These are phyloP conservation scores for Mycena amicta DNA, from an alignment of 768 basidiomycete genomes.

Conservation along the genomic window DNA sequence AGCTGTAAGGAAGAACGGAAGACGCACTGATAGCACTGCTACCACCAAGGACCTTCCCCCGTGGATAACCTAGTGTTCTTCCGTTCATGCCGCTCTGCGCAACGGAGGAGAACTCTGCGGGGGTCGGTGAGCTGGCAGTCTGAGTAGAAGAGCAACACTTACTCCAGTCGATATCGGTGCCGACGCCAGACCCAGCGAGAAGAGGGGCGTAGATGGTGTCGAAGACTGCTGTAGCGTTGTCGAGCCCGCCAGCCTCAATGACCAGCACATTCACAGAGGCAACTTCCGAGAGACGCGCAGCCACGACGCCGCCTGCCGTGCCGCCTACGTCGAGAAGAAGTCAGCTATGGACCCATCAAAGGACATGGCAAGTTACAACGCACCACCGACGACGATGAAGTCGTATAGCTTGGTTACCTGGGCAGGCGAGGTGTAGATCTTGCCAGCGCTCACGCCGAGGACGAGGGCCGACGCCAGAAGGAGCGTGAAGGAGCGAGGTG, in stretches of 20 bases:
- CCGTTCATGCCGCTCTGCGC: slow-evolving; percentile 29
- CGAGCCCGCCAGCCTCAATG: slow-evolving; percentile 36
- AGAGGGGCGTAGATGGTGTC: slow-evolving; percentile 9
- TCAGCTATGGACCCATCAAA: not conserved
- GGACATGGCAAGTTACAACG: not conserved
- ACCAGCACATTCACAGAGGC: slow-evolving; percentile 41
- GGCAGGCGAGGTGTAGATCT: slow-evolving; percentile 2
- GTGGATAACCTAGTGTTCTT: slow-evolving; percentile 26
- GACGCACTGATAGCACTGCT: slow-evolving; percentile 32
- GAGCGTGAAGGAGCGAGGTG: not conserved
- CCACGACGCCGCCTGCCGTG: slow-evolving; percentile 39
- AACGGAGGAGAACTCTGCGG: slow-evolving; percentile 27
- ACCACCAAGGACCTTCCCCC: slow-evolving; percentile 34
- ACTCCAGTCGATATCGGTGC: slow-evolving; percentile 26
- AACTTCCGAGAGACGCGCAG: slow-evolving; percentile 45
- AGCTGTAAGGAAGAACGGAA: not conserved
- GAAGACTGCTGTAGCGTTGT: slow-evolving; percentile 5
- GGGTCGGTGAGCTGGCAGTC: not conserved
- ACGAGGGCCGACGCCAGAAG: not conserved
- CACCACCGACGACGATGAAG: slow-evolving; percentile 17
- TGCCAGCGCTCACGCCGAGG: not conserved
- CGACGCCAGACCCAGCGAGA: slow-evolving; percentile 1
- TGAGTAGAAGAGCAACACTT: not conserved
- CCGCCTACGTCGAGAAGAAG: not conserved
- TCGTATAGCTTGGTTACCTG: slow-evolving; percentile 10